Conservation (phyloP, 1,139 yeast genomes). For the Candida sp. region DNA sequence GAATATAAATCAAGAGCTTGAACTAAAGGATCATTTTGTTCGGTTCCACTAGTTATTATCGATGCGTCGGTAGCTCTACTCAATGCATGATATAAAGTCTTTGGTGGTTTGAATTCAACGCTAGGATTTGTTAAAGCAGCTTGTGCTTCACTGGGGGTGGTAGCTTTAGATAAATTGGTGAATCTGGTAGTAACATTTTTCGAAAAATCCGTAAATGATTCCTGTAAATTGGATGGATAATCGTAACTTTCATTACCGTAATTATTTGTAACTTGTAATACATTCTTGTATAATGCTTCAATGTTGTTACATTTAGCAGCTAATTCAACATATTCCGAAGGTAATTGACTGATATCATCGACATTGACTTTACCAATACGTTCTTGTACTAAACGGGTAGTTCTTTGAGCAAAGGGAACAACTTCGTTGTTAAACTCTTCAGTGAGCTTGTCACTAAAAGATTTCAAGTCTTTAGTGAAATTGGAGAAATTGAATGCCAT, state of each 20-base stretch:
- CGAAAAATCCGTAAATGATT: constrained; percentile 72
- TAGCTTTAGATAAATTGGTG: constrained; percentile 67
- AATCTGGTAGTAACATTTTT: constrained; percentile 66
- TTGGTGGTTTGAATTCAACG: constrained; percentile 62
- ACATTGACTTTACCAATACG: constrained; percentile 64
- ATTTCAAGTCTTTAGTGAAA: constrained; percentile 40
- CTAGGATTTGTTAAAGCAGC: constrained; percentile 61
- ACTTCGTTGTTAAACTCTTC: constrained; percentile 45
- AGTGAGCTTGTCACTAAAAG: constrained; percentile 35
- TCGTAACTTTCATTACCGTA: constrained; percentile 82
- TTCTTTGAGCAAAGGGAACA: constrained; percentile 73
- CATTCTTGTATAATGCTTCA: constrained; percentile 67
- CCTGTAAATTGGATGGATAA: constrained; percentile 76
- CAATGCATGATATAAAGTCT: constrained; percentile 82
- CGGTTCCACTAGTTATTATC: constrained; percentile 41
- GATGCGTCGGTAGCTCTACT: constrained; percentile 69
- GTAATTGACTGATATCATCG: constrained; percentile 78
- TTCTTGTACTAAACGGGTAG: constrained; percentile 78
- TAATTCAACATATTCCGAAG: constrained; percentile 75
- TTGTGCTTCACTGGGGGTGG: constrained; percentile 82
- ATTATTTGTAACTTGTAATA: constrained; percentile 65
- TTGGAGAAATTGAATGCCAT: constrained; percentile 47
- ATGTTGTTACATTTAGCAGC: constrained; percentile 75
- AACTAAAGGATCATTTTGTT: constrained; percentile 44
- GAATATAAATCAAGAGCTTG: constrained; percentile 44